Evolutionary conservation across 768 basidiomycete genomes (phyloP).

Genomic region (Collybiopsis luxurians): DNA sequence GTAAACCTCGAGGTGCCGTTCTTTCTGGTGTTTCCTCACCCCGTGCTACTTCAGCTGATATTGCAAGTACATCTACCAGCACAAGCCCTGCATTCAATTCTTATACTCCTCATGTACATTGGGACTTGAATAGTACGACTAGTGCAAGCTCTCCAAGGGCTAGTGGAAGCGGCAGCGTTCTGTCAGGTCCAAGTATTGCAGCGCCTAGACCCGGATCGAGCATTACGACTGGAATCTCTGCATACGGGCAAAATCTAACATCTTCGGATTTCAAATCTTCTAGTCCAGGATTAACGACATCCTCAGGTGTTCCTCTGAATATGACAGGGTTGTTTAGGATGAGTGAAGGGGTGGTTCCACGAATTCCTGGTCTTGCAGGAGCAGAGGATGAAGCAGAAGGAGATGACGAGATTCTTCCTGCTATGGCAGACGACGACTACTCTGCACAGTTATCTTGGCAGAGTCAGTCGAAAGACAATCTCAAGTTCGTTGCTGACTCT

Average conservation of each 20-base stretch:
- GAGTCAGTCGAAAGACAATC: conserved; percentile 84
- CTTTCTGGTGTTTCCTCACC: conserved; percentile 20
- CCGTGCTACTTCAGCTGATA: conserved; percentile 24
- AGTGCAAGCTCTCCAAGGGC: background rate
- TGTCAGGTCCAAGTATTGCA: conserved; percentile 5
- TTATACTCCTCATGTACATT: conserved; percentile 36
- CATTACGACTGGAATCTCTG: conserved; percentile 1
- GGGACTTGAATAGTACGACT: conserved; percentile 24
- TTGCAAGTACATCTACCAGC: conserved; percentile 16
- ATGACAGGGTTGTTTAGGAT: background rate
- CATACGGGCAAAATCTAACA: background rate
- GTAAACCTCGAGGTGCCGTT: conserved; percentile 41
- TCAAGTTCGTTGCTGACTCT: conserved; percentile 51
- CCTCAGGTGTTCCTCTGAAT: background rate
- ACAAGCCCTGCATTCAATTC: conserved; percentile 14
- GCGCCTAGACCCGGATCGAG: conserved; percentile 4
- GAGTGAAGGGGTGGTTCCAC: conserved; percentile 9
- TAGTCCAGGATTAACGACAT: background rate
- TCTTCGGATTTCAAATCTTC: background rate
- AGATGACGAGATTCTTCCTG: conserved; percentile 76
- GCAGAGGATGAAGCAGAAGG: conserved; percentile 62
- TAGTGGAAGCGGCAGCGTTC: conserved; percentile 8
- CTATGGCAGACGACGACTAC: conserved; percentile 89
- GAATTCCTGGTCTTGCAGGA: conserved; percentile 5
- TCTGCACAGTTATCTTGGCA: conserved; percentile 81